Conservation (phyloP, 2,329 filamentous ascomycete species). For the Rutstroemia sp. region DNA sequence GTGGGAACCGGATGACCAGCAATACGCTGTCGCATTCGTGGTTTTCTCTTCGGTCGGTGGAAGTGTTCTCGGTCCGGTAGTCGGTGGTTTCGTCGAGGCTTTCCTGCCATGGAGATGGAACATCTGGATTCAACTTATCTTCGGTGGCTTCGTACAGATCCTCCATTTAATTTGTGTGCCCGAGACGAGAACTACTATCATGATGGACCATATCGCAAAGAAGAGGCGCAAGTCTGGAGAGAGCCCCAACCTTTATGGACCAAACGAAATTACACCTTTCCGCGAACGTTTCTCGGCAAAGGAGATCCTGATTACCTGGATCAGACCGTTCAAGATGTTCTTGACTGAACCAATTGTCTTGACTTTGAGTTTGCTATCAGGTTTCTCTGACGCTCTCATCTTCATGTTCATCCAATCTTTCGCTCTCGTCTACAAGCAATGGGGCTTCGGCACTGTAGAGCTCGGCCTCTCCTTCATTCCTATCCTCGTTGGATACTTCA, state of each 20-base stretch:
- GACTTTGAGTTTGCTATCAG: slow-evolving; percentile 60
- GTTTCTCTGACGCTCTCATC: slow-evolving; percentile 68
- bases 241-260: slow-evolving; percentile 54
- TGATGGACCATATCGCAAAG: slow-evolving; percentile 76
- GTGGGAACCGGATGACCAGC: slow-evolving; percentile 63
- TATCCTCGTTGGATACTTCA: slow-evolving; percentile 57
- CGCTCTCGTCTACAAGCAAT: slow-evolving; percentile 58
- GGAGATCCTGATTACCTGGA: slow-evolving; percentile 50
- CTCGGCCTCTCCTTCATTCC: slow-evolving; percentile 57
- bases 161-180: slow-evolving; percentile 64
- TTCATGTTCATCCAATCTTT: slow-evolving; percentile 74
- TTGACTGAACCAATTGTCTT: slow-evolving; percentile 68
- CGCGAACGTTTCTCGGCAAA: slow-evolving; percentile 48
- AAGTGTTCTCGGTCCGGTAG: slow-evolving; percentile 67
- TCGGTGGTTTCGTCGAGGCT: slow-evolving; percentile 68
- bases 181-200: slow-evolving; percentile 68
- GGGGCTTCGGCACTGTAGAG: slow-evolving; percentile 50
- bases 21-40: slow-evolving; percentile 69
- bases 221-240: slow-evolving; percentile 56
- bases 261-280: slow-evolving; percentile 61
- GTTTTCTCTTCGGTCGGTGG: slow-evolving; percentile 76
- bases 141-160: slow-evolving; percentile 61
- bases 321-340: slow-evolving; percentile 66
- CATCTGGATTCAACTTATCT: slow-evolving; percentile 81
- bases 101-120: slow-evolving; percentile 66